These are phyloP conservation scores for Glycine tomentella DNA, from an alignment of 306 rosid species.

Conservation along the genomic window DNA sequence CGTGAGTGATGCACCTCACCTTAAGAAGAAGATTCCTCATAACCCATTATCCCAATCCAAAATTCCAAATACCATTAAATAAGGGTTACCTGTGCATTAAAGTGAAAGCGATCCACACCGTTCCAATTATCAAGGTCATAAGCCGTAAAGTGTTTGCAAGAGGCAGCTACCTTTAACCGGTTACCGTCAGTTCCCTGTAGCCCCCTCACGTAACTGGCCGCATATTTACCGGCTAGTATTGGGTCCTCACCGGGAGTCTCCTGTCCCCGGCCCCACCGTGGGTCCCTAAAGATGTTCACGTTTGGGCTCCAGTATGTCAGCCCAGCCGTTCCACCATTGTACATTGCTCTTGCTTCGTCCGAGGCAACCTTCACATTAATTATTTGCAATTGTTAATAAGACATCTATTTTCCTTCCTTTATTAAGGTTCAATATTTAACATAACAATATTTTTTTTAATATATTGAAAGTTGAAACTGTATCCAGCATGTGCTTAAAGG, in stretches of 20 bases:
- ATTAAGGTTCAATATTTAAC: no score
- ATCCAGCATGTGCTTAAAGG: no score
- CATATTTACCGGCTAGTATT: conserved; percentile 69
- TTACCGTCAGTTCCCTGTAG: conserved; percentile 67
- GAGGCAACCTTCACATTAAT: conserved; percentile 65
- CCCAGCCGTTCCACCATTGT: conserved; percentile 78
- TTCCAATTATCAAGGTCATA: conserved; percentile 89
- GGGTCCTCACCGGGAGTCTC: conserved; percentile 98
- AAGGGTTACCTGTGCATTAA: conserved; percentile 67
- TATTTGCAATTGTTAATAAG: no score
- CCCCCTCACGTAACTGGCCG: conserved; percentile 71
- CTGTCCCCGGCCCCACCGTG: conserved; percentile 93
- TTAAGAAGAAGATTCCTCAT: neutral
- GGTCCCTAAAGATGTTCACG: conserved; percentile 78
- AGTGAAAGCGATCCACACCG: conserved; percentile 85
- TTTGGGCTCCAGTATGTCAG: conserved; percentile 94
- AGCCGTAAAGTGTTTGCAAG: conserved; percentile 87
- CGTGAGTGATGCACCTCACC: neutral
- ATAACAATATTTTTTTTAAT: no score
- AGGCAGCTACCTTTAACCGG: conserved; percentile 84
- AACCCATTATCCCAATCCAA: neutral
- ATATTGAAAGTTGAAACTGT: no score
- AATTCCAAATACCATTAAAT: neutral
- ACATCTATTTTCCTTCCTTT: no score
- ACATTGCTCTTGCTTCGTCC: conserved; percentile 91